Conservation (phyloP, 306 rosid species). For the Glycine tomentella region DNA sequence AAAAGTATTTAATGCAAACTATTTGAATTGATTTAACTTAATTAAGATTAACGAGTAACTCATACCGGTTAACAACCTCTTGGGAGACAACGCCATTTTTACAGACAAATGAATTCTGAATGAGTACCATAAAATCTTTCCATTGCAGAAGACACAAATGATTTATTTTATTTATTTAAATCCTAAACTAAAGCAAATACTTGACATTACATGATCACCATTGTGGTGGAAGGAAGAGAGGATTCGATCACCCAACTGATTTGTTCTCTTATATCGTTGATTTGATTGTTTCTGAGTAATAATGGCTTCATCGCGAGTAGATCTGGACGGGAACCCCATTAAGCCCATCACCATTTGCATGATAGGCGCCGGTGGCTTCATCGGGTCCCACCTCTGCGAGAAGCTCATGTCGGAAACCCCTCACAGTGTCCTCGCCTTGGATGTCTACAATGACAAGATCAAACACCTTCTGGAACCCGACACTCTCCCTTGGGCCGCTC, state of each 20-base stretch:
- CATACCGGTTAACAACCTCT: too few species aligned
- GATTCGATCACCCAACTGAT: neutral
- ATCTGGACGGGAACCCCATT: constrained; percentile 82
- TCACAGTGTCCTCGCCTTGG: constrained; percentile 80
- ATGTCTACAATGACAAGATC: constrained; percentile 90
- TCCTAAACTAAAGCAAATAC: neutral
- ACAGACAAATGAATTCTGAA: too few species aligned
- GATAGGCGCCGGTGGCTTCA: constrained; percentile 99
- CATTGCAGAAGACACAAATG: too few species aligned
- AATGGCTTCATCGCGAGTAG: constrained; percentile 70
- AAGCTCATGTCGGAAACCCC: constrained; percentile 82
- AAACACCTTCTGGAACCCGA: constrained; percentile 84
- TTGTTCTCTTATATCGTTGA: too few species aligned
- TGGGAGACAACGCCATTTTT: too few species aligned
- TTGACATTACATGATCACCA: neutral
- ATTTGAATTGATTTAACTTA: too few species aligned
- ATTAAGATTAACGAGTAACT: too few species aligned
- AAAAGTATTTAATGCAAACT: too few species aligned
- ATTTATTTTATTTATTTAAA: too few species aligned
- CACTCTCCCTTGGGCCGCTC: constrained; percentile 69
- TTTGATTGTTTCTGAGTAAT: neutral
- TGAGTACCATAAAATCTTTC: too few species aligned
- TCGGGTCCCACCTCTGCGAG: constrained; percentile 93
- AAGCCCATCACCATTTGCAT: constrained; percentile 87
- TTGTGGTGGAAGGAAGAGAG: neutral